These are phyloP conservation scores for Talaromyces islandicus DNA, from an alignment of 2,329 filamentous ascomycete species.

Conservation along the genomic window DNA sequence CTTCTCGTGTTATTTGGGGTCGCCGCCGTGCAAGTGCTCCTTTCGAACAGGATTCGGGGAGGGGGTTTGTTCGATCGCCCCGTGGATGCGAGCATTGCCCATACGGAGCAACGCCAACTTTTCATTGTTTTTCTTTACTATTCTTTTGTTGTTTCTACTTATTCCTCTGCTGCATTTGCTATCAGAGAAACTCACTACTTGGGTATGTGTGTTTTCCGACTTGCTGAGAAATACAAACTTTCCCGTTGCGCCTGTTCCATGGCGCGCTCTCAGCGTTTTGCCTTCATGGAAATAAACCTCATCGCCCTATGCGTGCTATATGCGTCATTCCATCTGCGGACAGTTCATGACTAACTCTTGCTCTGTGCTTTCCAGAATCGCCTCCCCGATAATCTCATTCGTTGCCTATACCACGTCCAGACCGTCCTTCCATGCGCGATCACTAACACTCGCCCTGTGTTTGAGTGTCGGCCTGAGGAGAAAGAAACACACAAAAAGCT, in stretches of 20 bases:
- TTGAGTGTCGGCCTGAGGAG: neutral
- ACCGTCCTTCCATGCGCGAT: constrained; percentile 4
- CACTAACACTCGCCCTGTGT: constrained; percentile 1
- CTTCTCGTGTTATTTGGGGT: neutral
- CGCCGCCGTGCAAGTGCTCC: neutral
- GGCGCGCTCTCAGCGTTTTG: neutral
- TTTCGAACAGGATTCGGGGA: neutral
- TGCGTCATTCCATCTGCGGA: neutral
- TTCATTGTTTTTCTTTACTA: neutral
- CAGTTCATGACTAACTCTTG: neutral
- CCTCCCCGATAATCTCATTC: neutral
- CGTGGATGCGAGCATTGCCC: neutral
- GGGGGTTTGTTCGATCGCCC: neutral
- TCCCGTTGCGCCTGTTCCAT: neutral
- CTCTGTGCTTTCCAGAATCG: neutral
- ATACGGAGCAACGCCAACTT: neutral
- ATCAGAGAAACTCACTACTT: neutral
- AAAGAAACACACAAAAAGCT: neutral
- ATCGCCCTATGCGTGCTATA: neutral
- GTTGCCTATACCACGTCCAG: neutral
- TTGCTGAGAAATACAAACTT: neutral
- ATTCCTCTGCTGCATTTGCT: neutral
- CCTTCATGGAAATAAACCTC: neutral
- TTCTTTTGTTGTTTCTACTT: neutral
- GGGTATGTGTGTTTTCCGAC: neutral